These are phyloP conservation scores for Malus domestica DNA, from an alignment of 306 rosid genomes.

Conservation along the genomic window DNA sequence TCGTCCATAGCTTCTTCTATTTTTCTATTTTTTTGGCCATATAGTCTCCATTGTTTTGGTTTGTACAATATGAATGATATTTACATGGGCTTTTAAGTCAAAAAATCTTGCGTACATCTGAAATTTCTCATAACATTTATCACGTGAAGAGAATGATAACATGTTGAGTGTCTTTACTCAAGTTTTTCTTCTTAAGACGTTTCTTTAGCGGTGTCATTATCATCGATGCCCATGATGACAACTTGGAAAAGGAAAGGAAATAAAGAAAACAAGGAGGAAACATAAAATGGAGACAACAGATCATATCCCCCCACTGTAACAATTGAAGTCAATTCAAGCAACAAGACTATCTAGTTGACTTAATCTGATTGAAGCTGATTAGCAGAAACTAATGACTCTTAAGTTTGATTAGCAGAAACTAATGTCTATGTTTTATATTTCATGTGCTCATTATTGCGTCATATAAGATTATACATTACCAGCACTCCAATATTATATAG, in stretches of 20 bases:
- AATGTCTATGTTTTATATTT: not conserved
- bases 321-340: not conserved
- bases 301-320: not conserved
- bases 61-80: not conserved
- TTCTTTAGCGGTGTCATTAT: not conserved
- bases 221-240: not conserved
- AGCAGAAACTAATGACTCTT: too few relatives aligned
- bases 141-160: not conserved
- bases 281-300: not conserved
- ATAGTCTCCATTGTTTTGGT: conserved; percentile 17
- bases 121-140: not conserved
- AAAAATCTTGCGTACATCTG: not conserved
- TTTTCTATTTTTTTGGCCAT: not conserved
- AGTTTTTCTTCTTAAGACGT: not conserved
- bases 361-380: not conserved
- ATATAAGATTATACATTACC: not conserved
- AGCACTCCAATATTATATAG: not conserved
- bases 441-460: not conserved
- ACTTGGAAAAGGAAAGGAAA: not conserved
- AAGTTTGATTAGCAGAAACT: not conserved
- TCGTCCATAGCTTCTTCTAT: conserved; percentile 7
- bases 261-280: not conserved
- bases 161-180: fast-evolving
- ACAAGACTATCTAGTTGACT: not conserved
- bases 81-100: not conserved